These are phyloP conservation scores for Immersiella caudata DNA, from an alignment of 495 filamentous ascomycete species.

Conservation along the genomic window DNA sequence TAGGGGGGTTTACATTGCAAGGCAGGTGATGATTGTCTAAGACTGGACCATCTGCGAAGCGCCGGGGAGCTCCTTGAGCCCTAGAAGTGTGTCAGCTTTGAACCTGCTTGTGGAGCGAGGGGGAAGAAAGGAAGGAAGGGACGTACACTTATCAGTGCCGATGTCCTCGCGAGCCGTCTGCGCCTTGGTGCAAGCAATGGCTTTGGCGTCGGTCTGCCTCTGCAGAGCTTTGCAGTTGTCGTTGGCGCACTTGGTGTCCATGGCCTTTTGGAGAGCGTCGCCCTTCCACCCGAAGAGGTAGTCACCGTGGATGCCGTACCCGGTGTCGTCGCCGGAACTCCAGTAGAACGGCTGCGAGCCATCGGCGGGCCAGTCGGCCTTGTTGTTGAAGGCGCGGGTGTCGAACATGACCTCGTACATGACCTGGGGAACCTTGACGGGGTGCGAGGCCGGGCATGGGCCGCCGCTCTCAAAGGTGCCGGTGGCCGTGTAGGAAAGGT, in stretches of 20 bases:
- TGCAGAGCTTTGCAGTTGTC: slow-evolving; percentile 32
- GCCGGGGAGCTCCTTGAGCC: slow-evolving; percentile 6
- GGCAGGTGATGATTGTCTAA: neutral
- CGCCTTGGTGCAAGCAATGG: slow-evolving; percentile 25
- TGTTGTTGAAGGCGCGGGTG: slow-evolving; percentile 49
- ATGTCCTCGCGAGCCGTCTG: slow-evolving; percentile 23
- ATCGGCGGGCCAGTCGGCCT: slow-evolving; percentile 48
- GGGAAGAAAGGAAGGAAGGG: neutral
- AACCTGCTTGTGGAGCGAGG: neutral
- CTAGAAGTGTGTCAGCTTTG: neutral
- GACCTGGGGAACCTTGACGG: slow-evolving; percentile 50
- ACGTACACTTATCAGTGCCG: slow-evolving; percentile 19
- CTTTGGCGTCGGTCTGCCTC: slow-evolving; percentile 21
- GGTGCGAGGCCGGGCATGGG: slow-evolving; percentile 52
- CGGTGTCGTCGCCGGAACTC: slow-evolving; percentile 31
- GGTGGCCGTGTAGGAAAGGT: slow-evolving; percentile 45
- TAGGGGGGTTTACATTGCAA: neutral
- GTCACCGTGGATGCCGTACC: slow-evolving; percentile 34
- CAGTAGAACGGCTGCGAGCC: slow-evolving; percentile 47
- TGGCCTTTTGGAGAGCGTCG: slow-evolving; percentile 47
- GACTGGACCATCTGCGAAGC: neutral
- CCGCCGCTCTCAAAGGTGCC: slow-evolving; percentile 46
- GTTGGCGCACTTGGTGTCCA: slow-evolving; percentile 50
- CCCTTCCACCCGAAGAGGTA: slow-evolving; percentile 44
- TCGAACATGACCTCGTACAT: slow-evolving; percentile 56